Evolutionary conservation across 768 basidiomycete genomes (phyloP).

Genomic region (Boletales sp.): DNA sequence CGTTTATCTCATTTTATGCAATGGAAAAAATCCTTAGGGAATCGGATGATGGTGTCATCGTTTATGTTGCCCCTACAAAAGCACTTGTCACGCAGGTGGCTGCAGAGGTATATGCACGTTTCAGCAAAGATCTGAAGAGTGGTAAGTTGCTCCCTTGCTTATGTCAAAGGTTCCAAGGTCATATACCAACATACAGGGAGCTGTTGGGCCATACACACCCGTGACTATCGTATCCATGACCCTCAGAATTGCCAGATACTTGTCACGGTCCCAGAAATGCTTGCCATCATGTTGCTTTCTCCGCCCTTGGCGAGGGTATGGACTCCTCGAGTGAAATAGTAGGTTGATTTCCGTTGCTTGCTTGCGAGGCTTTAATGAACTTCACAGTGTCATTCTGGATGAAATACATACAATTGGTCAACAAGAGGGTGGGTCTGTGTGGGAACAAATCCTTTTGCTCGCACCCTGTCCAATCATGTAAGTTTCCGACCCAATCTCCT

Average conservation of each 20-base stretch:
- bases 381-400: constrained; percentile 55
- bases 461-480: constrained; percentile 73
- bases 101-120: constrained; percentile 70
- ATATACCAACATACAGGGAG: constrained; percentile 36
- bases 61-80: constrained; percentile 76
- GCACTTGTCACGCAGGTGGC: constrained; percentile 70
- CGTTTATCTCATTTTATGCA: constrained; percentile 74
- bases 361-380: not conserved
- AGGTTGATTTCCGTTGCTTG: constrained; percentile 1
- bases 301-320: constrained; percentile 59
- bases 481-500: constrained; percentile 15
- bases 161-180: not conserved
- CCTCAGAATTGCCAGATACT: constrained; percentile 68
- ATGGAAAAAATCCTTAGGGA: constrained; percentile 65
- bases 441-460: constrained; percentile 72
- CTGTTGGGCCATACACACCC: constrained; percentile 64
- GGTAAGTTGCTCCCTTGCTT: constrained; percentile 31
- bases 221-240: constrained; percentile 61
- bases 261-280: constrained; percentile 69
- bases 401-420: constrained; percentile 65
- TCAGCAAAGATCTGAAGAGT: constrained; percentile 50
- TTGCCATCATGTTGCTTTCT: constrained; percentile 66
- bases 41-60: constrained; percentile 63
- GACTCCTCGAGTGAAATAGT: constrained; percentile 63
- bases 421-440: constrained; percentile 63